These are phyloP conservation scores for Penicillium sp. DNA, from an alignment of 2,329 filamentous ascomycete species.

Conservation along the genomic window DNA sequence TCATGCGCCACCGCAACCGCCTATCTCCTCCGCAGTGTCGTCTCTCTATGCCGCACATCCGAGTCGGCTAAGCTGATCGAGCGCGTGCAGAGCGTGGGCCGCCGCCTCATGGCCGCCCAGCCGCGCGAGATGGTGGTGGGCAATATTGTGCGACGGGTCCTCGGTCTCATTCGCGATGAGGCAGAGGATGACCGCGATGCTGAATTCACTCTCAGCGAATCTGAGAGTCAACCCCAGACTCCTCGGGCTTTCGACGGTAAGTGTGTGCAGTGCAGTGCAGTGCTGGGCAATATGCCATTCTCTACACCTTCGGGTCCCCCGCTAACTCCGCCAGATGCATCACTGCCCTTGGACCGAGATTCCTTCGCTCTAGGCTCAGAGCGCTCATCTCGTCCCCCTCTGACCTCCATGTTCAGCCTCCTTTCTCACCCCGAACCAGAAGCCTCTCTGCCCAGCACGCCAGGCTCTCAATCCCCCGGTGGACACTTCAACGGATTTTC, in stretches of 20 bases:
- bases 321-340: slow-evolving; percentile 31
- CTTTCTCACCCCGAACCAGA: slow-evolving; percentile 68
- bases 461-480: slow-evolving; percentile 39
- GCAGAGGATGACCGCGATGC: slow-evolving; percentile 77
- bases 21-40: slow-evolving; percentile 83
- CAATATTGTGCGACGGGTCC: slow-evolving; percentile 88
- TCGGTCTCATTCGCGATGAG: slow-evolving; percentile 90
- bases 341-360: slow-evolving; percentile 34
- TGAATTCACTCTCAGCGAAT: slow-evolving; percentile 64
- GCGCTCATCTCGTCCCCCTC: slow-evolving; percentile 58
- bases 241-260: slow-evolving; percentile 43
- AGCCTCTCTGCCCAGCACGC: slow-evolving; percentile 46
- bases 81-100: slow-evolving; percentile 78
- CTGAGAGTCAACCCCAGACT: slow-evolving; percentile 55
- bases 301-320: too few relatives aligned
- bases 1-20: slow-evolving; percentile 90
- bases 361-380: slow-evolving; percentile 32
- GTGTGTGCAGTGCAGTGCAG: slow-evolving; percentile 16
- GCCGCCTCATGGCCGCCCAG: slow-evolving; percentile 77
- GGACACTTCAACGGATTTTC: slow-evolving; percentile 34
- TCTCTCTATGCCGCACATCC: slow-evolving; percentile 77
- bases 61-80: slow-evolving; percentile 79
- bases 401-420: slow-evolving; percentile 82
- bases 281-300: too few relatives aligned
- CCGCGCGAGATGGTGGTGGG: slow-evolving; percentile 90